Conservation (phyloP, 768 basidiomycete genomes). For the Rhizopogon vesiculosus region DNA sequence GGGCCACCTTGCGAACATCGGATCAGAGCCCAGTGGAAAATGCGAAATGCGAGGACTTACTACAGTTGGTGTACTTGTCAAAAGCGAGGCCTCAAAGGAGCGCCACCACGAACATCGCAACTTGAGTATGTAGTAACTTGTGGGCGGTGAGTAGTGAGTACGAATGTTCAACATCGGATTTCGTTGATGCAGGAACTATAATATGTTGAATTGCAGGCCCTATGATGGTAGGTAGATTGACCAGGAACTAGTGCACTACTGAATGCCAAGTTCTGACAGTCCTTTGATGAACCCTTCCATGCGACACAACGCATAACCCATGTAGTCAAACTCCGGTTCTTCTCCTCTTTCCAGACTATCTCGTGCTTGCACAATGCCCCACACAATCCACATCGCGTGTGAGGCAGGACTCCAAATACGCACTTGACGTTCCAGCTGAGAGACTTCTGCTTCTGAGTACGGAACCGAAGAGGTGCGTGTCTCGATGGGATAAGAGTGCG, state of each 20-base stretch:
- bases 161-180: too few species aligned
- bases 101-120: too few species aligned
- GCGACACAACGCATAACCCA: slow-evolving; percentile 72
- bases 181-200: too few species aligned
- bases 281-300: slow-evolving; percentile 61
- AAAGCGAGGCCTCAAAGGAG: too few species aligned
- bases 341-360: slow-evolving; percentile 61
- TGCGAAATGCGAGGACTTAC: too few species aligned
- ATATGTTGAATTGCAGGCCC: too few species aligned
- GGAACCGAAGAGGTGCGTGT: slow-evolving; percentile 6
- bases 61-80: too few species aligned
- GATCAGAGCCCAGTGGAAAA: too few species aligned
- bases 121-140: too few species aligned
- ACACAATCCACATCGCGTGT: slow-evolving; percentile 90
- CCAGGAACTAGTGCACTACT: not conserved
- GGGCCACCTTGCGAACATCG: too few species aligned
- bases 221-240: not conserved
- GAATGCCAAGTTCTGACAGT: slow-evolving; percentile 40
- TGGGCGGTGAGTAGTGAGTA: too few species aligned
- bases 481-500: slow-evolving; percentile 34
- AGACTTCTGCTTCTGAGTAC: slow-evolving; percentile 38
- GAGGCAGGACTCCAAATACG: slow-evolving; percentile 85
- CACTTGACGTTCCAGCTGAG: slow-evolving; percentile 73
- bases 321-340: slow-evolving; percentile 85
- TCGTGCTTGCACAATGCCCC: slow-evolving; percentile 90